Percentiles rank a stretch among this genome's conserved stretches.
phyloP scores from a whole-genome alignment of 495 filamentous ascomycete species.

The Penicillium roqueforti region DNA sequence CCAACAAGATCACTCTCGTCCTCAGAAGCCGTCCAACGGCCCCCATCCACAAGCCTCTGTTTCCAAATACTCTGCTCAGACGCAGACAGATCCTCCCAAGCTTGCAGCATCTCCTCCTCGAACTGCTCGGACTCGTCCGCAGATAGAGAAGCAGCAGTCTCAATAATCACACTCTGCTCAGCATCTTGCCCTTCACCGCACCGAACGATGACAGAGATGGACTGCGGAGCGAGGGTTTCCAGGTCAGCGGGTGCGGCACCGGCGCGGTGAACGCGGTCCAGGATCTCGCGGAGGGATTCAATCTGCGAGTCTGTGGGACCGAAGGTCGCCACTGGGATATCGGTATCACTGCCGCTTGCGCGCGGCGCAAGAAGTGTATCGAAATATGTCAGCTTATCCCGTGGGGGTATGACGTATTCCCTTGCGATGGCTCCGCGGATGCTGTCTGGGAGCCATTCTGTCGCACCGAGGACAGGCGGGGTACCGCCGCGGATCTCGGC shows the following conservation, averaged over 20 bases:
- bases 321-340: neutral
- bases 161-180: constrained; percentile 23
- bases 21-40: constrained; percentile 67
- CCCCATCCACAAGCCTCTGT: constrained; percentile 59
- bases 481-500: constrained; percentile 61
- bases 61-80: constrained; percentile 65
- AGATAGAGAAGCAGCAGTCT: constrained; percentile 14
- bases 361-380: constrained; percentile 12
- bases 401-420: constrained; percentile 16
- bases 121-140: constrained; percentile 4
- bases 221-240: constrained; percentile 13
- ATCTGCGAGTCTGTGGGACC: constrained; percentile 5
- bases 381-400: constrained; percentile 18
- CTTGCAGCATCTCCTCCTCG: constrained; percentile 37
- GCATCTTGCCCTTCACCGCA: constrained; percentile 17
- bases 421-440: constrained; percentile 30
- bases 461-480: constrained; percentile 53
- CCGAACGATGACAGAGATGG: constrained; percentile 26
- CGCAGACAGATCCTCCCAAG: constrained; percentile 63
- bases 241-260: constrained; percentile 25
- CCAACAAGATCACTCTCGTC: constrained; percentile 70
- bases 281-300: constrained; percentile 22
- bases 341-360: neutral
- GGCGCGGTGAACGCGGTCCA: constrained; percentile 24
- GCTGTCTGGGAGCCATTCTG: constrained; percentile 39